Evolutionary conservation across 2,329 filamentous ascomycete species (phyloP).

Genomic region (Polytolypa hystricis): DNA sequence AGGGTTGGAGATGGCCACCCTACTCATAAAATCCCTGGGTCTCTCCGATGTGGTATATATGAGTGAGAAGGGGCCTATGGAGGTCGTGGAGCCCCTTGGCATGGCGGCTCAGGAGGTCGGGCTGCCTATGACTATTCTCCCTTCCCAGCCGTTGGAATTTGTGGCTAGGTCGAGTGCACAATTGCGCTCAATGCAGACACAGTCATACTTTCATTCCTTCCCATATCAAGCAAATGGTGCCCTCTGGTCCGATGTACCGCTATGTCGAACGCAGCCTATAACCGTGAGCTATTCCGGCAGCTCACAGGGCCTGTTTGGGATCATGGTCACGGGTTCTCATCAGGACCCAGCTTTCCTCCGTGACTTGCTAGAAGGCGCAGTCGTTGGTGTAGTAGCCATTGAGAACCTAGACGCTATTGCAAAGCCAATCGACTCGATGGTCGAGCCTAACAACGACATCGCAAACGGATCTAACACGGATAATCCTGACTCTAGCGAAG

Average conservation of each 20-base stretch:
- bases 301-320: constrained; percentile 36
- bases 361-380: constrained; percentile 42
- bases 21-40: constrained; percentile 35
- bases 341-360: constrained; percentile 37
- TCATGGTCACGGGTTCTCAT: constrained; percentile 42
- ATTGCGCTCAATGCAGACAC: constrained; percentile 46
- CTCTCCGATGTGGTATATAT: constrained; percentile 45
- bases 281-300: constrained; percentile 39
- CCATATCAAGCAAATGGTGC: constrained; percentile 18
- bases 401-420: constrained; percentile 28
- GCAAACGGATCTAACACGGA: not conserved
- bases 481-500: constrained; percentile 5
- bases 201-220: constrained; percentile 48
- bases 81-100: constrained; percentile 32
- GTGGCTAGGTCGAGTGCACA: constrained; percentile 40
- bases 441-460: not conserved
- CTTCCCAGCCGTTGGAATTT: constrained; percentile 35
- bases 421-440: constrained; percentile 4
- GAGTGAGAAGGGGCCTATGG: constrained; percentile 36
- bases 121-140: constrained; percentile 34
- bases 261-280: constrained; percentile 38
- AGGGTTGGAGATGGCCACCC: constrained; percentile 38
- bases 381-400: constrained; percentile 43
- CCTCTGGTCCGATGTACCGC: constrained; percentile 36
- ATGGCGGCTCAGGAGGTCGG: constrained; percentile 24